A percentile compares a stretch with the other conserved stretches of the same genome.
Evolutionary conservation across 1,139 yeast genomes (phyloP).

Genomic region (Meyerozyma carpophila): DNA sequence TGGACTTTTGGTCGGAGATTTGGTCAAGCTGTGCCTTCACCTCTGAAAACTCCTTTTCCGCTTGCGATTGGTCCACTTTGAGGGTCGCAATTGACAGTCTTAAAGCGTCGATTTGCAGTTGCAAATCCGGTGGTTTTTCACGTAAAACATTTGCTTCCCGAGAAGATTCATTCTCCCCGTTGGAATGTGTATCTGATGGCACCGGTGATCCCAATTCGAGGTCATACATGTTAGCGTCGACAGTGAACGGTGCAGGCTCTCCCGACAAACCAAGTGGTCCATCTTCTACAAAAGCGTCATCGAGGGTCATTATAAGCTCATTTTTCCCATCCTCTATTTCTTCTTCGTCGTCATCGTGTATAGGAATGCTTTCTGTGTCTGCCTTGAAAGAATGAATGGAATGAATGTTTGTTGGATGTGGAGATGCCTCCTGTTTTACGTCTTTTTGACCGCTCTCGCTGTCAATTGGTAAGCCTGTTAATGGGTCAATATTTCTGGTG

Average conservation of each 20-base stretch:
- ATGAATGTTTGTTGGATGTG: not conserved
- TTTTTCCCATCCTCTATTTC: conserved; percentile 3
- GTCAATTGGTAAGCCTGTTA: not conserved
- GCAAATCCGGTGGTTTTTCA: not conserved
- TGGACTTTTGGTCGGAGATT: not conserved
- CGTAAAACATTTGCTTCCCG: not conserved
- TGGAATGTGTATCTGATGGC: not conserved
- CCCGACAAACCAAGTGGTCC: not conserved
- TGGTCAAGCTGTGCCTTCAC: not conserved
- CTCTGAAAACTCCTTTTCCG: not conserved
- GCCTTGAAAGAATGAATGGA: not conserved
- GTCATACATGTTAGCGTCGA: conserved; percentile 4
- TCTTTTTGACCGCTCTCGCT: not conserved
- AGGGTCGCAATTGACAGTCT: not conserved
- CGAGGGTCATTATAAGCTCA: conserved; percentile 8
- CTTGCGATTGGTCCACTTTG: not conserved
- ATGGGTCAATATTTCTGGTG: not conserved
- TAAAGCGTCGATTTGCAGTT: not conserved
- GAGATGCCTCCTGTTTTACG: not conserved
- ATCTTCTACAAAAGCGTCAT: conserved; percentile 2
- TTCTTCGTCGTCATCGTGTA: conserved; percentile 8
- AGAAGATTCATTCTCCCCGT: not conserved
- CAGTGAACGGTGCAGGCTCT: not conserved
- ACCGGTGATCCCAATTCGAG: conserved; percentile 2
- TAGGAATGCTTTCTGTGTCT: not conserved